Percentiles rank a stretch among this genome's conserved stretches.
These are phyloP conservation scores for Alternaria gansuensis DNA, from an alignment of 2,329 filamentous ascomycete genomes.

Conservation along the genomic window DNA sequence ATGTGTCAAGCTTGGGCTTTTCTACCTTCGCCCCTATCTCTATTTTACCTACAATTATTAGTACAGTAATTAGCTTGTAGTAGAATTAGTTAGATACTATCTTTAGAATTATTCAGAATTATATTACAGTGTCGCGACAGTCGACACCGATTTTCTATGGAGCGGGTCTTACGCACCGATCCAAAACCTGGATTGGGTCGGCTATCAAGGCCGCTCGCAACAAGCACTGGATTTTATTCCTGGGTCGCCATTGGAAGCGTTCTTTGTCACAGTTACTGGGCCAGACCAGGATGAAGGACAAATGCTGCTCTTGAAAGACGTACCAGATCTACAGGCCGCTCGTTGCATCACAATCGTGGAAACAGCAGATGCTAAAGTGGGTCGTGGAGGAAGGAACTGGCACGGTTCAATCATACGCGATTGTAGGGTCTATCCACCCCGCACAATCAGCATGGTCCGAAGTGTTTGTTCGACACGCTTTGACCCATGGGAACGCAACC, in stretches of 20 bases:
- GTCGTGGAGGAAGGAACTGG: constrained; percentile 16
- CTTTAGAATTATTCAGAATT: constrained; percentile 32
- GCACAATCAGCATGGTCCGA: constrained; percentile 6
- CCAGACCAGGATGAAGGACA: neutral
- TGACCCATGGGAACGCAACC: neutral
- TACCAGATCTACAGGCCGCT: constrained; percentile 25
- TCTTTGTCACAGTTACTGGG: constrained; percentile 8
- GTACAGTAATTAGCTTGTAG: constrained; percentile 31
- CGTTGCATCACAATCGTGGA: constrained; percentile 28
- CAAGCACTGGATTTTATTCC: constrained; percentile 26
- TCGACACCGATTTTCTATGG: constrained; percentile 21
- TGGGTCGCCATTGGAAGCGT: constrained; percentile 24
- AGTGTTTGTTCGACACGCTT: constrained; percentile 14
- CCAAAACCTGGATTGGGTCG: constrained; percentile 28
- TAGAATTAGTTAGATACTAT: constrained; percentile 35
- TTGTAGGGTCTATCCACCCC: constrained; percentile 1
- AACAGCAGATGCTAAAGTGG: constrained; percentile 20
- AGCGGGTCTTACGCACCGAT: constrained; percentile 29
- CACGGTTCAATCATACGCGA: constrained; percentile 17
- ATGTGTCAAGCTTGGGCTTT: constrained; percentile 26
- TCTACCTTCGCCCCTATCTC: constrained; percentile 34
- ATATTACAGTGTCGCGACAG: constrained; percentile 30
- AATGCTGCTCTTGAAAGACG: constrained; percentile 17
- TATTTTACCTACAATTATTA: constrained; percentile 32
- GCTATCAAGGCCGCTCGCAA: constrained; percentile 25